A percentile compares a stretch with the other conserved stretches of the same genome.
phyloP scores from a whole-genome alignment of 768 basidiomycete species.

The Lenzites betulinus region DNA sequence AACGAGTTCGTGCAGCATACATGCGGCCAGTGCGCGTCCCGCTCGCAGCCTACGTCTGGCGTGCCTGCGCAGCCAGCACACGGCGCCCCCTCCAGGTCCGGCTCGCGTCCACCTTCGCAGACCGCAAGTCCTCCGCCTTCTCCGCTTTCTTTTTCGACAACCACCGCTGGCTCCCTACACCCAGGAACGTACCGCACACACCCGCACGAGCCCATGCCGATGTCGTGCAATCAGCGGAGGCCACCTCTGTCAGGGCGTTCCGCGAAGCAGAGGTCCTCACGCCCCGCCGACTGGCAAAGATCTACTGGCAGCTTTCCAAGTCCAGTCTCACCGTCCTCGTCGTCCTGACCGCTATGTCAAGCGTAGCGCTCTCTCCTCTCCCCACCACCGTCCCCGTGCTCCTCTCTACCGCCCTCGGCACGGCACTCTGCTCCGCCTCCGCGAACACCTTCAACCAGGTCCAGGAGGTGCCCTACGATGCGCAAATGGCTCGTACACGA shows the following conservation, averaged over 20 bases:
- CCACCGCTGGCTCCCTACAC: slow-evolving; percentile 45
- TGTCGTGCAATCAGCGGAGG: slow-evolving; percentile 15
- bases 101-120: slow-evolving; percentile 20
- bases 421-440: slow-evolving; percentile 86
- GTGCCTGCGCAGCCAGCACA: slow-evolving; percentile 11
- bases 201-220: slow-evolving; percentile 22
- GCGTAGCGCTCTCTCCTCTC: slow-evolving; percentile 90
- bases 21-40: slow-evolving; percentile 4
- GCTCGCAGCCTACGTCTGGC: slow-evolving; percentile 12
- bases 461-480: slow-evolving; percentile 93
- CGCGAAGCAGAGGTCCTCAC: slow-evolving; percentile 41
- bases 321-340: slow-evolving; percentile 80
- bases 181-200: background rate
- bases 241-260: slow-evolving; percentile 22
- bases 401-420: slow-evolving; percentile 85
- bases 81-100: slow-evolving; percentile 9
- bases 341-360: slow-evolving; percentile 87
- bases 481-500: slow-evolving; percentile 93
- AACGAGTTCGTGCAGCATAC: background rate
- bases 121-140: slow-evolving; percentile 32
- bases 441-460: slow-evolving; percentile 96
- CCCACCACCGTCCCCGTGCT: slow-evolving; percentile 83
- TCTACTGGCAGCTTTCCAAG: slow-evolving; percentile 86
- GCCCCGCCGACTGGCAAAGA: slow-evolving; percentile 52
- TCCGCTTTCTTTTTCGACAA: slow-evolving; percentile 70